phyloP scores from a whole-genome alignment of 371 early-diverging fungal genomes.

The Mucor racemosus region DNA sequence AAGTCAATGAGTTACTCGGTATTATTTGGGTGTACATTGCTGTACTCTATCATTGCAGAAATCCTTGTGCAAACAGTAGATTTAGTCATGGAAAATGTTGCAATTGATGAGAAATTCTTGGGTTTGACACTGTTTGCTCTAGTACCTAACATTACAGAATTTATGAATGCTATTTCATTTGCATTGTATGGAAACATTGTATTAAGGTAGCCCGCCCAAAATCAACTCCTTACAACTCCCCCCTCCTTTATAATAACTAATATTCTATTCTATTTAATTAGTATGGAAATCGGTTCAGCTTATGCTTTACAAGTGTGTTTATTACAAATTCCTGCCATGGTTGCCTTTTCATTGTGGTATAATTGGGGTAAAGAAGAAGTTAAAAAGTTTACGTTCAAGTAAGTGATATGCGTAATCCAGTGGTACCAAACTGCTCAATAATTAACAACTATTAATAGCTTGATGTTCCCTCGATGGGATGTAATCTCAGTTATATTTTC shows the following conservation, averaged over 20 bases:
- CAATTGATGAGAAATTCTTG: conserved; percentile 86
- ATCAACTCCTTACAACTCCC: neutral
- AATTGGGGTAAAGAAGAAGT: conserved; percentile 55
- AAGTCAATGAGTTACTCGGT: conserved; percentile 80
- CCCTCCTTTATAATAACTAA: conserved; percentile 1
- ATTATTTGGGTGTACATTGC: conserved; percentile 80
- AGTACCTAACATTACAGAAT: conserved; percentile 95
- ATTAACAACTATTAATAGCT: conserved; percentile 48
- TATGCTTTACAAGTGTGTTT: conserved; percentile 95
- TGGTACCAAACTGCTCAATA: neutral
- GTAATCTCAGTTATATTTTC: conserved; percentile 85
- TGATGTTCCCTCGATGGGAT: conserved; percentile 95
- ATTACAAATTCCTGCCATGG: conserved; percentile 93
- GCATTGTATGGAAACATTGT: conserved; percentile 92
- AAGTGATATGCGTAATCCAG: conserved; percentile 16
- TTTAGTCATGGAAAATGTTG: conserved; percentile 64
- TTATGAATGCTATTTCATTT: conserved; percentile 96
- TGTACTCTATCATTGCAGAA: conserved; percentile 90
- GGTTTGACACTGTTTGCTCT: conserved; percentile 94
- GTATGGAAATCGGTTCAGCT: conserved; percentile 94
- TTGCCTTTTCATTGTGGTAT: conserved; percentile 81
- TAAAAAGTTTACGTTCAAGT: conserved; percentile 50
- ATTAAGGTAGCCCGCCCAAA: conserved; percentile 56
- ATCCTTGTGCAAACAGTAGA: conserved; percentile 81
- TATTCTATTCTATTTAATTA: conserved; percentile 4